Conservation (phyloP, 768 basidiomycete species). For the Gloeophyllum trabeum region DNA sequence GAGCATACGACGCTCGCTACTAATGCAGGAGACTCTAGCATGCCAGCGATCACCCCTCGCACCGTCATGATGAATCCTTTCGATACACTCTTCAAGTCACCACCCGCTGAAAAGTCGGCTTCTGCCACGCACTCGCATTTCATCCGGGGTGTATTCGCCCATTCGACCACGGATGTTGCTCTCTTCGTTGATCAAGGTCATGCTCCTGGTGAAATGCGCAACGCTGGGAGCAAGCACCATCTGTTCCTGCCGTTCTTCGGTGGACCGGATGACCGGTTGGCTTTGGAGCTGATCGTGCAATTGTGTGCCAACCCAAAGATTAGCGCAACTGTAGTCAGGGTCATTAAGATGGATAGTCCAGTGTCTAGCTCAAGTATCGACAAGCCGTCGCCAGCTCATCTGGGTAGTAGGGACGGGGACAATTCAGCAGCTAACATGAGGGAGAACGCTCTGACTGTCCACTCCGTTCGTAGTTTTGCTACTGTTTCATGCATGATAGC, state of each 20-base stretch:
- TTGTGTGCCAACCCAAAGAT: slow-evolving; percentile 60
- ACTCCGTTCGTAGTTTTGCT: slow-evolving; percentile 28
- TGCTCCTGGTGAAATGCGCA: slow-evolving; percentile 12
- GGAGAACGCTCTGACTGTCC: slow-evolving; percentile 28
- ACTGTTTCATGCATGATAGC: background rate
- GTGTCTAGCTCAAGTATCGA: slow-evolving; percentile 9
- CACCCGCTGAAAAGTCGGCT: slow-evolving; percentile 26
- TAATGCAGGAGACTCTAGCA: slow-evolving; percentile 3
- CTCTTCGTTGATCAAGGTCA: slow-evolving; percentile 67
- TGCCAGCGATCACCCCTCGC: slow-evolving; percentile 13
- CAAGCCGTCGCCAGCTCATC: slow-evolving; percentile 17
- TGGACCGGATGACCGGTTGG: slow-evolving; percentile 86
- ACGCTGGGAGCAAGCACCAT: slow-evolving; percentile 32
- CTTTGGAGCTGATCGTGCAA: slow-evolving; percentile 77
- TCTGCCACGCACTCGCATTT: slow-evolving; percentile 70
- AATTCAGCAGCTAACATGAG: slow-evolving; percentile 7
- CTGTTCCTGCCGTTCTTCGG: slow-evolving; percentile 89
- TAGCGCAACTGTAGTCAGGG: slow-evolving; percentile 63
- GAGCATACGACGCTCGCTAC: slow-evolving; percentile 8
- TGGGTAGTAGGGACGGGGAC: slow-evolving; percentile 11
- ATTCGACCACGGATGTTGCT: slow-evolving; percentile 65
- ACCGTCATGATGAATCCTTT: slow-evolving; percentile 58
- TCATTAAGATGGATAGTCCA: slow-evolving; percentile 38
- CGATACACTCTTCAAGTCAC: slow-evolving; percentile 43
- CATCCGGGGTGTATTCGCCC: slow-evolving; percentile 68